These are phyloP conservation scores for Starmerella ratchasimensis DNA, from an alignment of 805 yeast genomes.

Conservation along the genomic window DNA sequence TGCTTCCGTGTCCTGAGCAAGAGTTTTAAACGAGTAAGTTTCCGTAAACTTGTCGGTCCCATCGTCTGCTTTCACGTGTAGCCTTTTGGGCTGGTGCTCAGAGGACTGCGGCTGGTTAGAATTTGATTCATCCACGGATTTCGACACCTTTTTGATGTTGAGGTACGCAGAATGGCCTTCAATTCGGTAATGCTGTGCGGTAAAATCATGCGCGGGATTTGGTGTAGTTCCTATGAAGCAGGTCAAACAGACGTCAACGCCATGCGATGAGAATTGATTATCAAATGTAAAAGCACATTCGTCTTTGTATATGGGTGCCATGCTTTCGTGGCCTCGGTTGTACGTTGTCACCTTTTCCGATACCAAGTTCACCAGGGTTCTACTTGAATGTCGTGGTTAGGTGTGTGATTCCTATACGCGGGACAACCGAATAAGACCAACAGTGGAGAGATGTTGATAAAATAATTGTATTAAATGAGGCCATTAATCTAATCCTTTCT, in stretches of 20 bases:
- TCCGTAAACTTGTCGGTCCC: constrained; percentile 53
- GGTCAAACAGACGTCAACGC: constrained; percentile 61
- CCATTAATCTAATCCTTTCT: too few relatives aligned
- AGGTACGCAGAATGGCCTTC: constrained; percentile 45
- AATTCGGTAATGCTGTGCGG: constrained; percentile 40
- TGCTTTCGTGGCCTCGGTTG: too few relatives aligned
- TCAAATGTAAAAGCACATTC: constrained; percentile 83
- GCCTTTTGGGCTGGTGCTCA: constrained; percentile 39
- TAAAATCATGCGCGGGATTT: constrained; percentile 52
- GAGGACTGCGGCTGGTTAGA: constrained; percentile 50
- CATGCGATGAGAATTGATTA: constrained; percentile 40
- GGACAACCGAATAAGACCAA: too few relatives aligned
- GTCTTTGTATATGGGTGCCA: constrained; percentile 71
- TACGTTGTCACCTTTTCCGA: too few relatives aligned
- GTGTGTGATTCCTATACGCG: too few relatives aligned
- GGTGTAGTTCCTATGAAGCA: constrained; percentile 44
- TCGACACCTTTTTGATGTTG: constrained; percentile 40
- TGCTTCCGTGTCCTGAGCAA: constrained; percentile 17
- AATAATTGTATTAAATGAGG: too few relatives aligned
- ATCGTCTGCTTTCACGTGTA: constrained; percentile 49
- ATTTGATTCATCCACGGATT: constrained; percentile 32
- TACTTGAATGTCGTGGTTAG: too few relatives aligned
- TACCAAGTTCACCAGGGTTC: too few relatives aligned
- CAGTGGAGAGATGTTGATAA: too few relatives aligned
- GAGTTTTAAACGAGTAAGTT: constrained; percentile 31